These are phyloP conservation scores for Tephrocybe sp. DNA, from an alignment of 768 basidiomycete genomes.

Conservation along the genomic window DNA sequence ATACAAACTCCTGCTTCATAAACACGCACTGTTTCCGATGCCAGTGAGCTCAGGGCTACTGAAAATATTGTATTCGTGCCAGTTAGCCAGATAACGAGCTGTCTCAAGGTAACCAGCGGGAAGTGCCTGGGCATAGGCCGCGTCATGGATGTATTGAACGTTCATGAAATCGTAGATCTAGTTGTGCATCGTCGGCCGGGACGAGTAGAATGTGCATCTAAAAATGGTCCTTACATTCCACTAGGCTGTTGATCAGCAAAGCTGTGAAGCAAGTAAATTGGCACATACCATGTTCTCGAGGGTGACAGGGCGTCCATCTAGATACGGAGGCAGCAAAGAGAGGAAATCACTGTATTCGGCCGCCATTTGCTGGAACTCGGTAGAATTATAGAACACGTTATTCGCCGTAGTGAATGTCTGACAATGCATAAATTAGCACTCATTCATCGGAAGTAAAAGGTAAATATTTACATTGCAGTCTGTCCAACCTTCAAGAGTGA, in stretches of 20 bases:
- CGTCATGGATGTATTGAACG: slow-evolving; percentile 68
- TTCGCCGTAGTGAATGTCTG: slow-evolving; percentile 53
- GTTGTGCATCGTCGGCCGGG: background rate
- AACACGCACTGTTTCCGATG: slow-evolving; percentile 66
- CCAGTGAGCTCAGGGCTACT: slow-evolving; percentile 47
- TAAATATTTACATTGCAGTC: slow-evolving; percentile 47
- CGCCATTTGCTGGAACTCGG: slow-evolving; percentile 45
- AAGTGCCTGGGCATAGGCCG: slow-evolving; percentile 45
- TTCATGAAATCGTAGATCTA: slow-evolving; percentile 77
- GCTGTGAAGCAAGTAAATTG: background rate
- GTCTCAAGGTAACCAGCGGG: slow-evolving; percentile 52
- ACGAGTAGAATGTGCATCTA: background rate
- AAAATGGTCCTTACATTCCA: slow-evolving; percentile 33
- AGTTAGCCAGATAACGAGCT: slow-evolving; percentile 65
- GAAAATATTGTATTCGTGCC: slow-evolving; percentile 73
- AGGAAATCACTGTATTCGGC: slow-evolving; percentile 50
- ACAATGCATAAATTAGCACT: background rate
- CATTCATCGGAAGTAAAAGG: background rate
- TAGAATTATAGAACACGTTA: slow-evolving; percentile 53
- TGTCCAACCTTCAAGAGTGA: slow-evolving; percentile 69
- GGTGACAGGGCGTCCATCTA: slow-evolving; percentile 53
- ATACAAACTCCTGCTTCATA: too few species aligned
- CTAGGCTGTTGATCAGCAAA: slow-evolving; percentile 17
- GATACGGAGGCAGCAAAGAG: slow-evolving; percentile 43
- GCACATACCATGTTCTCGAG: slow-evolving; percentile 61